Evolutionary conservation across 2,329 filamentous ascomycete species (phyloP).

Genomic region (Verticillium zaregamsianum): DNA sequence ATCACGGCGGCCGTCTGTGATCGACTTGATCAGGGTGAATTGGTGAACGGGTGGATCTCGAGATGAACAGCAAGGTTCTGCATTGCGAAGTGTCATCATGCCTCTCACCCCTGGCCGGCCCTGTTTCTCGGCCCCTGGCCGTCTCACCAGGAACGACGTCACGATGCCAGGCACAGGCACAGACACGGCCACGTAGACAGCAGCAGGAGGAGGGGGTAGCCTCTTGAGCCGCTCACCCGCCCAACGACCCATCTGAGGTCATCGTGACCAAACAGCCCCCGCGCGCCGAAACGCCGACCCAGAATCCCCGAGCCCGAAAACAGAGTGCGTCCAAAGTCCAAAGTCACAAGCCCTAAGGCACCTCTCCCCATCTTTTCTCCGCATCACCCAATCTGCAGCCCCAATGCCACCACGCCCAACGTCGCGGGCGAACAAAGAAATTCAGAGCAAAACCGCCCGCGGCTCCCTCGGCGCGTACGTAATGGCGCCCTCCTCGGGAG

Average conservation of each 20-base stretch:
- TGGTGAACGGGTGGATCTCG: background rate
- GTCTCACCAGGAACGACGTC: background rate
- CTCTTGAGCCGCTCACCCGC: background rate
- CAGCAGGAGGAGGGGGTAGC: background rate
- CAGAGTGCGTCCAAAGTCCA: background rate
- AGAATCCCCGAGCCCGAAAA: background rate
- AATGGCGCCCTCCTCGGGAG: background rate
- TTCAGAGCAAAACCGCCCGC: background rate
- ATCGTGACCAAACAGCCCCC: background rate
- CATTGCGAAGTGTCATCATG: background rate
- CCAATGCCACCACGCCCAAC: background rate
- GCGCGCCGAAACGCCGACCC: background rate
- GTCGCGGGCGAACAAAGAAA: background rate
- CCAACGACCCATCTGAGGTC: background rate
- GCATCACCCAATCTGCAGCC: background rate
- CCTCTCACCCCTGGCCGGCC: background rate
- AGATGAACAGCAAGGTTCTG: background rate
- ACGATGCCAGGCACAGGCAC: background rate
- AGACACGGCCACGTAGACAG: background rate
- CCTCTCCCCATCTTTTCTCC: background rate
- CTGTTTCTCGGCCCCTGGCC: background rate
- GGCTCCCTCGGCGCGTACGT: background rate
- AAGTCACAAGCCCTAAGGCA: background rate
- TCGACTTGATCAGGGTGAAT: background rate
- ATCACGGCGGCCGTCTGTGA: background rate